These are phyloP conservation scores for Agrocybe pediades DNA, from an alignment of 768 basidiomycete genomes.

Conservation along the genomic window DNA sequence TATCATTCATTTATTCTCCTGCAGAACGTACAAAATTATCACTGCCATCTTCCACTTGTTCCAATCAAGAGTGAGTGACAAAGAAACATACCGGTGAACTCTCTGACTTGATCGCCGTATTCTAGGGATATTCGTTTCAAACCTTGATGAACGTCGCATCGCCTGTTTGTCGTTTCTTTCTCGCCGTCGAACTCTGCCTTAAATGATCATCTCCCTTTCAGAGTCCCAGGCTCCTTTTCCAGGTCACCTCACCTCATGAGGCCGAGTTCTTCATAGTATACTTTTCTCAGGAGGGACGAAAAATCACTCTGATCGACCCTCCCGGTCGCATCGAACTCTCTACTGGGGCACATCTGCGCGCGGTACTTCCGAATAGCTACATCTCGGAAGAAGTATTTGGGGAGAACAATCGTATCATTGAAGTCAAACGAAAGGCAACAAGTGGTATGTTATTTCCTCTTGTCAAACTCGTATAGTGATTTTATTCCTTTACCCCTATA, in stretches of 20 bases:
- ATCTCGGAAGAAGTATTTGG: conserved; percentile 43
- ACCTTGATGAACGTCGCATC: conserved; percentile 61
- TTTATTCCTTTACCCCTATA: conserved; percentile 5
- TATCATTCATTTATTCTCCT: conserved; percentile 1
- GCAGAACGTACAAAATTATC: conserved; percentile 63
- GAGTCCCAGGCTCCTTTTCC: conserved; percentile 72
- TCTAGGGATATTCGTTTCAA: conserved; percentile 71
- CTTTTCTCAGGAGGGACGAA: conserved; percentile 62
- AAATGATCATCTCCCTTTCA: conserved; percentile 23
- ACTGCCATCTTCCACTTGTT: conserved; percentile 61
- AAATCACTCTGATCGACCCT: conserved; percentile 49
- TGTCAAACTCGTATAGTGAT: neutral
- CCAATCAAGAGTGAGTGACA: conserved; percentile 54
- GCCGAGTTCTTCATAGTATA: conserved; percentile 67
- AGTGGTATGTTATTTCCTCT: conserved; percentile 13
- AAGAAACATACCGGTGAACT: neutral
- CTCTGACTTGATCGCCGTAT: conserved; percentile 2
- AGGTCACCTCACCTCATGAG: conserved; percentile 41
- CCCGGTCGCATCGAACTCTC: conserved; percentile 43
- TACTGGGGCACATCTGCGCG: conserved; percentile 39
- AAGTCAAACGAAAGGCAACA: conserved; percentile 47
- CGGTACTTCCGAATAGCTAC: conserved; percentile 35
- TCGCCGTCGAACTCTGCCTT: neutral
- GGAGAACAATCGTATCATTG: conserved; percentile 54
- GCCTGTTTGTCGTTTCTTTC: conserved; percentile 37